Base-by-base conservation (phyloP, 2,329 filamentous ascomycete species). In the Karstenula rhodostoma region DNA sequence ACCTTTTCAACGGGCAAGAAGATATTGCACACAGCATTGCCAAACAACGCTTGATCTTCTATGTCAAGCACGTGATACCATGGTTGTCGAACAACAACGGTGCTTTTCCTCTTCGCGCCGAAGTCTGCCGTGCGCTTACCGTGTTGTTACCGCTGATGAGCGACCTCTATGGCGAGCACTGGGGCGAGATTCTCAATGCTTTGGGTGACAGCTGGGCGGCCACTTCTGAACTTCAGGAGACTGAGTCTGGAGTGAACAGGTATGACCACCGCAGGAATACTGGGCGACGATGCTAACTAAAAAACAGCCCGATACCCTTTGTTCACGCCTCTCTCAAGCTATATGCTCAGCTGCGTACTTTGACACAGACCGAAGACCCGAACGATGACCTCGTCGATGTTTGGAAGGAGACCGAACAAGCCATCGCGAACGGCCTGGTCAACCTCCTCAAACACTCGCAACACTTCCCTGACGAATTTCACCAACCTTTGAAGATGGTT, bases 311-410 rank as follows among this genome's bases (percentile, higher is more conserved):
- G 1, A 70, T 79, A 8, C 86, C 91, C 0, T 85, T 89, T 27
- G 80, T 93, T 0, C 85, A 94, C 71, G 85, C 90, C 5, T 92
- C 92, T 0, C 81, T 97, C 27, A 90, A 89, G 71, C 81, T 98
- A 0, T 87, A 90, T 61, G 83, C 83, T 17, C 82, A 82, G 0
- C 74, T 98, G 2, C 85, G 88, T 63, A 82, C 81, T 2, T 77
- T 94, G 0, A 78, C 80, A 0, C 72, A 72, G 22, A 72, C 72
- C 9, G 83, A 87, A 19, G 90, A 94, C 19, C 84, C 89, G 2
- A 97, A 97, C 64, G 94, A 98, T 64, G 94, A 98, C 73, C 83
- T 97, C 0, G 80, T 88, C 15, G 94, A 97, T 70, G 87, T 88
- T 0, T 85, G 94, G 71, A 85, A 85, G 55, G 85, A 89, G 13